Evolutionary conservation across 2,329 filamentous ascomycete species (phyloP).

Genomic region (Ploettnerulaceae sp.): DNA sequence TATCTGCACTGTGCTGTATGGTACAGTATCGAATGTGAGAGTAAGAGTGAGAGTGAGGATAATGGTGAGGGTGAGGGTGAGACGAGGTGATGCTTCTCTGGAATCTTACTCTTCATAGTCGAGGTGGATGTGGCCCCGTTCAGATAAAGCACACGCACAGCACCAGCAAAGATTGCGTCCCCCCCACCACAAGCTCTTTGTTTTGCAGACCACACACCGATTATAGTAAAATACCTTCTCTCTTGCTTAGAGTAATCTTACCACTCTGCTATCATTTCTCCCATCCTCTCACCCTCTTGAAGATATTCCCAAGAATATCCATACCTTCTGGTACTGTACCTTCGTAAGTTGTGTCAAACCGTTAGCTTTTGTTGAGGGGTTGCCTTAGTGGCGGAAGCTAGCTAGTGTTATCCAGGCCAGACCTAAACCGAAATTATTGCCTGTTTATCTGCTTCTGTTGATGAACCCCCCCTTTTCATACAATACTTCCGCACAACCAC

Average conservation of each 20-base stretch:
- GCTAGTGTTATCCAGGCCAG: no score
- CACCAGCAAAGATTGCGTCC: not conserved
- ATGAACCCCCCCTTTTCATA: constrained; percentile 1
- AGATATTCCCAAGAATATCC: not conserved
- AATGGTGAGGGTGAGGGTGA: no score
- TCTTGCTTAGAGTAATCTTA: not conserved
- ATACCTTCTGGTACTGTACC: no score
- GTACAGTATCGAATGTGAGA: not conserved
- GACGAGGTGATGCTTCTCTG: no score
- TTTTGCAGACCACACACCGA: not conserved
- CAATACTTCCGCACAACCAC: no score
- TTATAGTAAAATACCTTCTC: constrained; percentile 1
- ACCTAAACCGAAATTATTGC: not conserved
- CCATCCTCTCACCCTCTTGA: not conserved
- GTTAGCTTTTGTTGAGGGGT: constrained; percentile 1
- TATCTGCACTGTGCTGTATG: no score
- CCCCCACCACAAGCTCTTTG: not conserved
- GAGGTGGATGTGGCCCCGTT: no score
- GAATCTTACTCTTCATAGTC: no score
- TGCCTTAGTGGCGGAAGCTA: constrained; percentile 10
- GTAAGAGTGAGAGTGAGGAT: no score
- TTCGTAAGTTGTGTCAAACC: not conserved
- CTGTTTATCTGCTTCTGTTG: constrained; percentile 1
- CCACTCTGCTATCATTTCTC: not conserved
- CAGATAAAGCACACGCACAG: not conserved